Evolutionary conservation across 2,329 filamentous ascomycete species (phyloP), one percentile per base, ranked within the genome.

Genomic region (Colletotrichum liriopes): DNA sequence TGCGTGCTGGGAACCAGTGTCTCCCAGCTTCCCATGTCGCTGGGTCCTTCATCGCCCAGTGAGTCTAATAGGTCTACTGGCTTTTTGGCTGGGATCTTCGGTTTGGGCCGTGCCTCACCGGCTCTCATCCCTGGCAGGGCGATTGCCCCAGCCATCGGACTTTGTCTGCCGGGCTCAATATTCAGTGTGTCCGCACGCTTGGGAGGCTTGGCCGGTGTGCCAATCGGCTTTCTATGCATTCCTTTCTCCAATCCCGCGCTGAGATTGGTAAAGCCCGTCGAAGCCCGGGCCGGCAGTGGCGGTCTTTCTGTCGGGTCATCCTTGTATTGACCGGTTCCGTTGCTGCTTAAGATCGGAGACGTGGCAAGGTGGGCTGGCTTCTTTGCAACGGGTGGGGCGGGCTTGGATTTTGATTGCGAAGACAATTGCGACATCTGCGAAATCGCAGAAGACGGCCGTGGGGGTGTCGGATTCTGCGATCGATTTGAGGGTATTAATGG

Each of bases 361-460:
- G 80, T 80, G 20, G 82, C 76, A 5, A 91, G 83, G 74, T 90
- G 88, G 2, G 87, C 84, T 1, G 91, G 91, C 76, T 93, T 93
- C 78, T 85, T 89, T 29, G 91, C 91, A 61, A 93, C 84, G 1
- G 87, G 88, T 6, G 88, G 90, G n/a, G 87, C 81, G 12, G 81
- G 77, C 73, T 86, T 87, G 18, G 78, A 75, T 41, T 81, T 80
- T 52, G 77, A 73, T 52, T 78, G 76, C 63, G 79, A 74, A 11
- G 81, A 81, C 8, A 78, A 66, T 65, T 81, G 79, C 43, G 79
- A 81, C 47, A 75, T 67, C 49, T 80, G 80, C 1, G 85, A 83
- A 3, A 80, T 77, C 23, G 79, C 76, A 4, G 83, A 82, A 12
- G 78, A 77, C 23, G 81, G 81, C 23, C 81, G 81, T 35, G 73